Conservation (phyloP, 495 filamentous ascomycete genomes). For the Trichoderma reesei region DNA sequence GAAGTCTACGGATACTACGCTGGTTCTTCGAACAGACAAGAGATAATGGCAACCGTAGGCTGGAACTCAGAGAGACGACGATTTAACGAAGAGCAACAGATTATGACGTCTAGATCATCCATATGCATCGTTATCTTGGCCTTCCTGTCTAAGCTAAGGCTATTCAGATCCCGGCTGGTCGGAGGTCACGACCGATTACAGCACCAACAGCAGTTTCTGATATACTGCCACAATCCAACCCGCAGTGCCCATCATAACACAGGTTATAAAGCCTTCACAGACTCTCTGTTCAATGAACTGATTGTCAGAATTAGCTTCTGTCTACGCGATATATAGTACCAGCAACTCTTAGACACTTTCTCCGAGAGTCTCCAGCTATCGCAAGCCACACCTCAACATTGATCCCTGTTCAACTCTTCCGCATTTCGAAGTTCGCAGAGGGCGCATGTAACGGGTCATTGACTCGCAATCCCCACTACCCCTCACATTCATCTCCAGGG, state of each 20-base stretch:
- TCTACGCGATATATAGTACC: too few relatives aligned
- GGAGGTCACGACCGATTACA: background rate
- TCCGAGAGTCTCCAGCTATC: background rate
- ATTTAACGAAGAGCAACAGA: background rate
- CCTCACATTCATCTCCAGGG: background rate
- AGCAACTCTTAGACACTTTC: background rate
- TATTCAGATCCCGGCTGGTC: background rate
- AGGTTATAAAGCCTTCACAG: too few relatives aligned
- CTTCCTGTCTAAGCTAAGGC: slow-evolving; percentile 1
- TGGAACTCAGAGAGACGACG: background rate
- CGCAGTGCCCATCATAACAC: background rate
- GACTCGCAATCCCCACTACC: background rate
- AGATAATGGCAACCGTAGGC: background rate
- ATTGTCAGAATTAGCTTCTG: too few relatives aligned
- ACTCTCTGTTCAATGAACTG: too few relatives aligned
- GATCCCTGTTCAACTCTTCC: background rate
- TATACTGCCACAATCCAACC: too few relatives aligned
- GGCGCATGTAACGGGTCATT: background rate
- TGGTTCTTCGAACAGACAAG: background rate
- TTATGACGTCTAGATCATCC: slow-evolving; percentile 2
- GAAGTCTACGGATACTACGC: background rate
- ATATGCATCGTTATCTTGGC: background rate
- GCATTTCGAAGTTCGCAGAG: background rate
- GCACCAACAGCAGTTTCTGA: background rate
- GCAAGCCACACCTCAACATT: background rate